Evolutionary conservation across 1,284 basidiomycete species (phyloP).

Genomic region (Tilletiopsis washingtonensis): DNA sequence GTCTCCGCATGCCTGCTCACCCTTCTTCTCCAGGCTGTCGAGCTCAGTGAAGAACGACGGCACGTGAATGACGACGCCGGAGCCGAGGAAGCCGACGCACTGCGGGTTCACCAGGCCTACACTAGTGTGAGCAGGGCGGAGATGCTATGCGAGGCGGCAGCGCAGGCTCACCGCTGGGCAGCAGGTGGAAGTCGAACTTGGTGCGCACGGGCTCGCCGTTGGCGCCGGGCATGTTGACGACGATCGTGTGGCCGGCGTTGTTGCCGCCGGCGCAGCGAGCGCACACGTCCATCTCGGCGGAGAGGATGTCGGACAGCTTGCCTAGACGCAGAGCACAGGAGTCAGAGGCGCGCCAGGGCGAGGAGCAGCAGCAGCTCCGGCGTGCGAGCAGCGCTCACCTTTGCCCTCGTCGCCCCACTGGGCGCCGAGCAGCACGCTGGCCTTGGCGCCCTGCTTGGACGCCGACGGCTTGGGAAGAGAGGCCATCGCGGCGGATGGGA

Average conservation of each 20-base stretch:
- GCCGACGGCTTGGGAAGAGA: slow-evolving; percentile 41
- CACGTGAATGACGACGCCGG: slow-evolving; percentile 87
- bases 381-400: slow-evolving; percentile 12
- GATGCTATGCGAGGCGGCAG: background rate
- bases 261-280: slow-evolving; percentile 96
- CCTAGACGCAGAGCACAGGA: slow-evolving; percentile 8
- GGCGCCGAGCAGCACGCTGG: slow-evolving; percentile 42
- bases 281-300: slow-evolving; percentile 77
- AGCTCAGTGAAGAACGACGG: slow-evolving; percentile 93
- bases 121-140: background rate
- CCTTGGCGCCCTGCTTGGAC: slow-evolving; percentile 36
- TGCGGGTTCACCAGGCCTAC: slow-evolving; percentile 80
- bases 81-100: slow-evolving; percentile 81
- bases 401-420: slow-evolving; percentile 48
- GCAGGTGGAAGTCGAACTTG: slow-evolving; percentile 89
- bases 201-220: slow-evolving; percentile 63
- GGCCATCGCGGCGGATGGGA: too few species aligned
- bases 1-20: slow-evolving; percentile 49
- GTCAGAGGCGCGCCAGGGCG: background rate
- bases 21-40: slow-evolving; percentile 76
- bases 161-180: slow-evolving; percentile 73
- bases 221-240: slow-evolving; percentile 58
- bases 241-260: slow-evolving; percentile 97
- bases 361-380: background rate
- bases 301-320: slow-evolving; percentile 45